These are phyloP conservation scores for Aciculoconidium aculeatum DNA, from an alignment of 805 yeast genomes.

Conservation along the genomic window DNA sequence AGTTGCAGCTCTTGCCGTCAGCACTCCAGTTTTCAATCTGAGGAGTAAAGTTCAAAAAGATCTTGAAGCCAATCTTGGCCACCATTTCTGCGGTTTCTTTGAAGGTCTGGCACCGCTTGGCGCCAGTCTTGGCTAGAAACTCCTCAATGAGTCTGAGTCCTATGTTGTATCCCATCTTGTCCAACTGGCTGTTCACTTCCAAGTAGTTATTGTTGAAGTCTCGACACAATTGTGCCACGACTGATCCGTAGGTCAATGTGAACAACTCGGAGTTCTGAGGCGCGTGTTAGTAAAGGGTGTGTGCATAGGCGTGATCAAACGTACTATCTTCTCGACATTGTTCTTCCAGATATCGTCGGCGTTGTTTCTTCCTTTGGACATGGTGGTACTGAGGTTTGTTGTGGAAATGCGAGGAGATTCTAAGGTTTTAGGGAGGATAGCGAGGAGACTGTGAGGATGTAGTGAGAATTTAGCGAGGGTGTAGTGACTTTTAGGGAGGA, in stretches of 20 bases:
- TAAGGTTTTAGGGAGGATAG: too few species aligned
- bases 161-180: slow-evolving; percentile 91
- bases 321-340: slow-evolving; percentile 74
- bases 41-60: slow-evolving; percentile 81
- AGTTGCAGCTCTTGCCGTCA: slow-evolving; percentile 69
- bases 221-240: slow-evolving; percentile 84
- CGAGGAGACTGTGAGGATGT: too few species aligned
- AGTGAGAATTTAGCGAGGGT: too few species aligned
- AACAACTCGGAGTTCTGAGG: slow-evolving; percentile 79
- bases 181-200: slow-evolving; percentile 79
- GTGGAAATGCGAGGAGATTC: too few species aligned
- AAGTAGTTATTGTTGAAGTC: slow-evolving; percentile 72
- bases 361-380: slow-evolving; percentile 27
- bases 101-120: slow-evolving; percentile 73
- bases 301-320: slow-evolving; percentile 20
- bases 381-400: too few species aligned
- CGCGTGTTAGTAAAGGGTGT: slow-evolving; percentile 7
- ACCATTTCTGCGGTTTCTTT: slow-evolving; percentile 85
- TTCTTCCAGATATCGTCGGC: slow-evolving; percentile 94
- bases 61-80: slow-evolving; percentile 82
- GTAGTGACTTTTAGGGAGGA: too few species aligned
- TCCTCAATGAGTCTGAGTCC: slow-evolving; percentile 91
- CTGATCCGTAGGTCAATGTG: slow-evolving; percentile 91
- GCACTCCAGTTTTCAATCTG: slow-evolving; percentile 66
- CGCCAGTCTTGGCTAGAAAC: slow-evolving; percentile 81